Percentiles rank a stretch among this genome's conserved stretches.
Conservation (phyloP, 2,329 filamentous ascomycete species). For the Colletotrichum musae region DNA sequence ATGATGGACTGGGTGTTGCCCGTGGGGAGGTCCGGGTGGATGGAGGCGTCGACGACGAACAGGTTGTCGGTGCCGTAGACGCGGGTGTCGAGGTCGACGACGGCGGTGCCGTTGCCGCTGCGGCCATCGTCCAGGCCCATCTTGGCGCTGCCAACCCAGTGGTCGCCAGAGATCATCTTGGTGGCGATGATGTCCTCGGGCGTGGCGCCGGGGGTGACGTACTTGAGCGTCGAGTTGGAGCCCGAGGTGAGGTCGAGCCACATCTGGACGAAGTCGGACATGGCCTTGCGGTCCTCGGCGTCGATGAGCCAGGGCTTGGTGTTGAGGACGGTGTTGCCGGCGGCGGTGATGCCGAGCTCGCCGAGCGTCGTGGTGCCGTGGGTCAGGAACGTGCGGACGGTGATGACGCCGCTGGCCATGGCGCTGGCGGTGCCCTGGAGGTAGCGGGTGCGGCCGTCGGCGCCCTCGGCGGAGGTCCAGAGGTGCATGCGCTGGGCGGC, state of each 20-base stretch:
- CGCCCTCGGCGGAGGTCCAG: slow-evolving; percentile 44
- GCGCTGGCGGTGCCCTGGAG: slow-evolving; percentile 45
- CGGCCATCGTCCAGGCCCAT: slow-evolving; percentile 63
- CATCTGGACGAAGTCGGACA: slow-evolving; percentile 36
- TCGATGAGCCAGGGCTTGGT: slow-evolving; percentile 44
- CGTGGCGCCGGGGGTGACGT: slow-evolving; percentile 33
- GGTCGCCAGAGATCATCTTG: slow-evolving; percentile 38
- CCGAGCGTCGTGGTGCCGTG: slow-evolving; percentile 46
- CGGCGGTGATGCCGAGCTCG: slow-evolving; percentile 43
- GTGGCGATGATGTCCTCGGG: slow-evolving; percentile 32
- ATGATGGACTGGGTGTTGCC: slow-evolving; percentile 43
- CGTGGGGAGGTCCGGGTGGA: slow-evolving; percentile 65
- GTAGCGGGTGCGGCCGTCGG: slow-evolving; percentile 45
- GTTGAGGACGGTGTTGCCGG: slow-evolving; percentile 45
- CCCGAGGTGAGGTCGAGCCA: slow-evolving; percentile 39
- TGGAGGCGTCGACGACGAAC: slow-evolving; percentile 73
- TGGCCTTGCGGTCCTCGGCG: slow-evolving; percentile 43
- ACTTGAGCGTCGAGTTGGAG: slow-evolving; percentile 35
- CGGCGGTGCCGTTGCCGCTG: slow-evolving; percentile 59
- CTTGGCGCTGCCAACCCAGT: slow-evolving; percentile 42
- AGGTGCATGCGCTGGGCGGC: slow-evolving; percentile 44
- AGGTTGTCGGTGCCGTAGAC: slow-evolving; percentile 74
- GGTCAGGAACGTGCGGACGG: slow-evolving; percentile 44
- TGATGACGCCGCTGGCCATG: slow-evolving; percentile 39
- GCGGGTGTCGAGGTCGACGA: slow-evolving; percentile 70